These are phyloP conservation scores for Yarrowia osloensis DNA, from an alignment of 805 yeast genomes.

Conservation along the genomic window DNA sequence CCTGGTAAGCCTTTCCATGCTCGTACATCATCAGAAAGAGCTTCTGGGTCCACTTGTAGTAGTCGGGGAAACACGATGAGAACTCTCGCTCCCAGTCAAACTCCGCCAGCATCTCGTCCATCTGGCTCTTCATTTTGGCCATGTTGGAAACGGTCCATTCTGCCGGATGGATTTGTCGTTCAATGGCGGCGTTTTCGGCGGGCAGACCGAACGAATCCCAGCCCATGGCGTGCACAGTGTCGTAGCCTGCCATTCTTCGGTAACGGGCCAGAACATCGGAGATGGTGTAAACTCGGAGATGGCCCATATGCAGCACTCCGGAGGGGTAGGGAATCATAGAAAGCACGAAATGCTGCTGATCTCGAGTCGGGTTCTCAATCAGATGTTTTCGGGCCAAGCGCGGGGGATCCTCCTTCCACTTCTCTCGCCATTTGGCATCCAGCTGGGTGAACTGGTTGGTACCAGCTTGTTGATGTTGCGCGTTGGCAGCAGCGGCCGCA, in stretches of 20 bases:
- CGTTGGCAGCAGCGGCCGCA: constrained; percentile 26
- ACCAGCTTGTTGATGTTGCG: neutral
- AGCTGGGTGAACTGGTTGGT: constrained; percentile 32
- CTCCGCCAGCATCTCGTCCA: constrained; percentile 73
- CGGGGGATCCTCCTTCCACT: constrained; percentile 37
- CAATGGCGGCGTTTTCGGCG: constrained; percentile 97
- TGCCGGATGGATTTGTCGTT: constrained; percentile 73
- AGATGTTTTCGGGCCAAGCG: constrained; percentile 24
- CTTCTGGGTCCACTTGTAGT: constrained; percentile 91
- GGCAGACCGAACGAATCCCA: constrained; percentile 99
- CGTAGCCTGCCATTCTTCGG: constrained; percentile 70
- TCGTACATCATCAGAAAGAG: constrained; percentile 72
- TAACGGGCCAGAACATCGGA: constrained; percentile 82
- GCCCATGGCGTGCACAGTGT: constrained; percentile 95
- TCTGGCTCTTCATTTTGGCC: constrained; percentile 80
- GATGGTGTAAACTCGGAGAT: constrained; percentile 87
- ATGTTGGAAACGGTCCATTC: constrained; percentile 84
- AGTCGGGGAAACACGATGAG: constrained; percentile 81
- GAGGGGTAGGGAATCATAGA: constrained; percentile 98
- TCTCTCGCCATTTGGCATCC: constrained; percentile 41
- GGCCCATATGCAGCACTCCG: constrained; percentile 91
- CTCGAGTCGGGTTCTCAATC: constrained; percentile 11
- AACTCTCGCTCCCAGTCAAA: constrained; percentile 95
- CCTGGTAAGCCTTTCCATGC: constrained; percentile 80
- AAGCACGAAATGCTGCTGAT: constrained; percentile 56